Percentiles rank a stretch among this genome's conserved stretches.
Evolutionary conservation across 441 rosid species (phyloP).

Genomic region (Populus hybrid): DNA sequence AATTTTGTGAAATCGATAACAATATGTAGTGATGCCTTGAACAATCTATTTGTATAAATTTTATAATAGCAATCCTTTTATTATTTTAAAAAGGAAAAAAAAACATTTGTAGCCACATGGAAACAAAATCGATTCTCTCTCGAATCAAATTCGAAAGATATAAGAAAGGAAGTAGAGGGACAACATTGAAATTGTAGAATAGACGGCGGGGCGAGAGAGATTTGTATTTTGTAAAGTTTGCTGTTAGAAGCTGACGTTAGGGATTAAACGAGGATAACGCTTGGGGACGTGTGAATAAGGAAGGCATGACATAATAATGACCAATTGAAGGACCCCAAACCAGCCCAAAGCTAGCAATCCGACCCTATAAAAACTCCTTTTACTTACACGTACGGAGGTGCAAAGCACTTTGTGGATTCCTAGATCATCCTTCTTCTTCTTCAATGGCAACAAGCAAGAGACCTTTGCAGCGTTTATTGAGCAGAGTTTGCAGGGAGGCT

Average conservation of each 20-base stretch:
- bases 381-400: not conserved
- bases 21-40: no score
- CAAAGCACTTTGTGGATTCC: not conserved
- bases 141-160: not conserved
- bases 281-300: not conserved
- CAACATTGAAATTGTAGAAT: no score
- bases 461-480: constrained; percentile 36
- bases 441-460: constrained; percentile 51
- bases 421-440: not conserved
- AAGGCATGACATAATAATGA: no score
- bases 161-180: not conserved
- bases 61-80: no score
- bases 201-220: not conserved
- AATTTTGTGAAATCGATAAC: no score
- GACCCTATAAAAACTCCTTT: not conserved
- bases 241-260: not conserved
- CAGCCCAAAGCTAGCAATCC: not conserved
- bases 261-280: not conserved
- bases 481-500: constrained; percentile 37
- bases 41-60: no score
- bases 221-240: not conserved
- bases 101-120: no score
- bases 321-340: not conserved
- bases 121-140: no score
- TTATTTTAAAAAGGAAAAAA: no score